Evolutionary conservation across 106 monocot genomes (phyloP), one percentile per base, ranked within the genome.

Genomic region (Triglochin maritima): DNA sequence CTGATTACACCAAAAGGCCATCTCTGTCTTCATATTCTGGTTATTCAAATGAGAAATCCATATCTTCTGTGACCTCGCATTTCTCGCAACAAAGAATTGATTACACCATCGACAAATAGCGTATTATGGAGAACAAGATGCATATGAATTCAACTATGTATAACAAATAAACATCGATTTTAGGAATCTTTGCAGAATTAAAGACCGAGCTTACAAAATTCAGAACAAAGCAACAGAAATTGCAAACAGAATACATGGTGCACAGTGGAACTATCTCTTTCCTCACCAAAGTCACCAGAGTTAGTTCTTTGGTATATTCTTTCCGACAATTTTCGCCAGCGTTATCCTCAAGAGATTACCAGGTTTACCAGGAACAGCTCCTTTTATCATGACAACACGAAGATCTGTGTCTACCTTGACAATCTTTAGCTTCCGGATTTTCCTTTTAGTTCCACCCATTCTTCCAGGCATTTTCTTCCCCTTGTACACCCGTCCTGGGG

Each of bases 391-490:
- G 17, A 96, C 71, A 17, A 79, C 88, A 42, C 88, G 75, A 44
- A 96, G 84, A 0, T 96, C 90, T 59, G 46, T 82, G 71, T 96
- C 96, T 14, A 96, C 81, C 78, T 96, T 96, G 17, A 96, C 83
- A 49, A 96, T 76, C 69, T 83, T 83, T 71, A 96, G 57, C 82
- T 95, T 95, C 42, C 95, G 48, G 63, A 95, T 85, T 58, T 95
- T 95, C 6, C 77, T 95, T 65, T 95, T 95, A 56, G 77, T 83
- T 71, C 90, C 87, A 63, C 96, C 90, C 90, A 90, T 82, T 76
- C 90, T 81, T 11, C 96, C 96, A 3, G 96, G 87, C 96, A 96
- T 96, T 74, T 96, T 96, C 46, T 96, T 96, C 11, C 96, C 96
- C 74, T 91, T 88, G 80, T 96, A 96, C 2, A 96, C 95, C 46